Evolutionary conservation across 805 yeast genomes (phyloP).

Genomic region (Starmerella bombi): DNA sequence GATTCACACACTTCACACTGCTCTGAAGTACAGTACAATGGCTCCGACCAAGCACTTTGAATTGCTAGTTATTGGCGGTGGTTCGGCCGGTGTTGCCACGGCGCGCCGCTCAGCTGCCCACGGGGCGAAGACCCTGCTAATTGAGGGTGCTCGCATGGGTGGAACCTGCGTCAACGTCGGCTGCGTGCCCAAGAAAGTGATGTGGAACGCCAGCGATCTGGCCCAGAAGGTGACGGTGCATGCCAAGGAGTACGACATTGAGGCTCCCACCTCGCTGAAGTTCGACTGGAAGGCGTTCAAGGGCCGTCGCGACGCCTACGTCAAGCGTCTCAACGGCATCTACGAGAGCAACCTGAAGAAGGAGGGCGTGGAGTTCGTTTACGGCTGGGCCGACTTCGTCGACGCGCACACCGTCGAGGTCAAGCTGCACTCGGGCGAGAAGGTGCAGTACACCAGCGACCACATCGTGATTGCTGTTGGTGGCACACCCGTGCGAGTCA

Average conservation of each 20-base stretch:
- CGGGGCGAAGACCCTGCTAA: slow-evolving; percentile 75
- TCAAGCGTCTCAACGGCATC: slow-evolving; percentile 77
- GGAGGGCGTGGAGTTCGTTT: slow-evolving; percentile 78
- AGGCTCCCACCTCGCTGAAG: slow-evolving; percentile 40
- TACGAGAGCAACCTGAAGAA: slow-evolving; percentile 75
- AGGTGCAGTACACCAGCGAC: slow-evolving; percentile 58
- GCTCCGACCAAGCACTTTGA: slow-evolving; percentile 62
- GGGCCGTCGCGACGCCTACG: slow-evolving; percentile 82
- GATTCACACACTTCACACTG: not conserved
- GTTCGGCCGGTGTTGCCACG: slow-evolving; percentile 98
- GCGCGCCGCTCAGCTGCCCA: slow-evolving; percentile 88
- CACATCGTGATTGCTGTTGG: slow-evolving; percentile 86
- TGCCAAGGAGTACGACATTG: slow-evolving; percentile 75
- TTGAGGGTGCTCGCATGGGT: slow-evolving; percentile 74
- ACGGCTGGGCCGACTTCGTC: slow-evolving; percentile 73
- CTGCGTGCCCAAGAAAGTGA: slow-evolving; percentile 95
- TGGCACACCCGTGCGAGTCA: slow-evolving; percentile 66
- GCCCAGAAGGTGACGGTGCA: slow-evolving; percentile 55
- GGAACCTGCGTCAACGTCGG: slow-evolving; percentile 99
- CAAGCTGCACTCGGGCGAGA: slow-evolving; percentile 45
- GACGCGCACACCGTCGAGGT: slow-evolving; percentile 53
- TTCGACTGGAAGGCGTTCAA: slow-evolving; percentile 79
- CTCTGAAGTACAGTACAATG: slow-evolving; percentile 31
- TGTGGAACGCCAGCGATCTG: slow-evolving; percentile 95
- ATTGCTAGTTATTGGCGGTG: slow-evolving; percentile 94